These are phyloP conservation scores for Kockovaella imperatae DNA, from an alignment of 768 basidiomycete genomes.

Conservation along the genomic window DNA sequence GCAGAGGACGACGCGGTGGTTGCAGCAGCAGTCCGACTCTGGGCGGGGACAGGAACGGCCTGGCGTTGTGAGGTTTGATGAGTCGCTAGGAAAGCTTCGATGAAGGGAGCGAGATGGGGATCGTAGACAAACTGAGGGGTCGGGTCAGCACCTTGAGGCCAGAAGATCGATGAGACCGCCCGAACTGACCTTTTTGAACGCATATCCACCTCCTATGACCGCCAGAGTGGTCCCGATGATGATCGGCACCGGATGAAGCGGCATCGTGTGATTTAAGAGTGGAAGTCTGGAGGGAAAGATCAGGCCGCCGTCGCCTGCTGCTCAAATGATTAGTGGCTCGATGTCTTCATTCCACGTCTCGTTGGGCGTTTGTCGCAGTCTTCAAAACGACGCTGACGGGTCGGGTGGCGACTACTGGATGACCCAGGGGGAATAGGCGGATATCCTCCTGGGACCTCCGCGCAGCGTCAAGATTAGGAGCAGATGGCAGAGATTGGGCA, in stretches of 20 bases:
- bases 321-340: no score
- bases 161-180: not conserved
- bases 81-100: constrained; percentile 29
- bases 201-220: constrained; percentile 33
- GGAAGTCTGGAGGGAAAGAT: no score
- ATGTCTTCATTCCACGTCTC: no score
- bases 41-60: constrained; percentile 1
- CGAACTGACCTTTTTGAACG: constrained; percentile 33
- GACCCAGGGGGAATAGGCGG: no score
- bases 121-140: constrained; percentile 29
- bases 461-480: no score
- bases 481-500: no score
- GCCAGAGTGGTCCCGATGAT: constrained; percentile 31
- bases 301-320: no score
- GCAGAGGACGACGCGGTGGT: not conserved
- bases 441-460: no score
- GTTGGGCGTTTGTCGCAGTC: no score
- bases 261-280: no score
- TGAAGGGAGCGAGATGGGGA: constrained; percentile 30
- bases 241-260: constrained; percentile 23
- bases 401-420: no score
- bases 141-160: not conserved
- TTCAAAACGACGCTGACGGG: no score
- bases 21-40: not conserved
- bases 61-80: constrained; percentile 8